A percentile compares a stretch with the other conserved stretches of the same genome.
These are phyloP conservation scores for Creolimax fragrantissima DNA, from an alignment of 78 protist species.

Conservation along the genomic window DNA sequence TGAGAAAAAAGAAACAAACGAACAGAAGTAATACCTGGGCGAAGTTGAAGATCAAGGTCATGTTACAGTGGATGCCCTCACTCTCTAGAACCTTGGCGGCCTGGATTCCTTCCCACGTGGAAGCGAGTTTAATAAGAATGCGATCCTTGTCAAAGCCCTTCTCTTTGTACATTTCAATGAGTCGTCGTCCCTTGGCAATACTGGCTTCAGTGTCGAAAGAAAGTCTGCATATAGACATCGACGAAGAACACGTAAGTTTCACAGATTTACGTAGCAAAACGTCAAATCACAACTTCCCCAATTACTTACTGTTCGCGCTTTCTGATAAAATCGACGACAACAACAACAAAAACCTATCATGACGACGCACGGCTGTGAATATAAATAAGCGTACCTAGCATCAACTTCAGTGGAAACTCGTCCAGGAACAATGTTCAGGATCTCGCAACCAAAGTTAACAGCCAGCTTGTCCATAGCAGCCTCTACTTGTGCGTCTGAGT, in stretches of 20 bases:
- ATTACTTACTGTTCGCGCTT: no score
- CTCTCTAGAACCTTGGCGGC: slow-evolving; percentile 76
- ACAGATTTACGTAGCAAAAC: no score
- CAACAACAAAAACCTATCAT: no score
- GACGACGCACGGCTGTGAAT: no score
- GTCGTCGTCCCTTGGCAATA: slow-evolving; percentile 71
- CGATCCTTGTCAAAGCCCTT: slow-evolving; percentile 71
- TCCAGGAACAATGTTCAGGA: slow-evolving; percentile 90
- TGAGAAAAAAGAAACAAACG: no score
- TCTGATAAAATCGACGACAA: no score
- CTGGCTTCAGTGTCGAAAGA: slow-evolving; percentile 79
- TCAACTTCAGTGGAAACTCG: slow-evolving; percentile 92
- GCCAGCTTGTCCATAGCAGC: slow-evolving; percentile 45
- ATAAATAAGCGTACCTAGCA: slow-evolving; percentile 47
- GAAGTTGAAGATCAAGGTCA: slow-evolving; percentile 82
- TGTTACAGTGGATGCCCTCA: slow-evolving; percentile 89
- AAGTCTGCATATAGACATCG: slow-evolving; percentile 31
- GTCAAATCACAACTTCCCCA: no score
- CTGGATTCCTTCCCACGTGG: slow-evolving; percentile 95
- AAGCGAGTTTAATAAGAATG: slow-evolving; percentile 84
- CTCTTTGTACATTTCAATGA: slow-evolving; percentile 74
- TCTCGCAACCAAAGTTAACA: slow-evolving; percentile 88
- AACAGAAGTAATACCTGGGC: slow-evolving; percentile 43
- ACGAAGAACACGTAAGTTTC: no score
- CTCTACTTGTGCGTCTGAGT: slow-evolving; percentile 40